phyloP scores from a whole-genome alignment of 768 basidiomycete genomes.

The Terana coerulea region DNA sequence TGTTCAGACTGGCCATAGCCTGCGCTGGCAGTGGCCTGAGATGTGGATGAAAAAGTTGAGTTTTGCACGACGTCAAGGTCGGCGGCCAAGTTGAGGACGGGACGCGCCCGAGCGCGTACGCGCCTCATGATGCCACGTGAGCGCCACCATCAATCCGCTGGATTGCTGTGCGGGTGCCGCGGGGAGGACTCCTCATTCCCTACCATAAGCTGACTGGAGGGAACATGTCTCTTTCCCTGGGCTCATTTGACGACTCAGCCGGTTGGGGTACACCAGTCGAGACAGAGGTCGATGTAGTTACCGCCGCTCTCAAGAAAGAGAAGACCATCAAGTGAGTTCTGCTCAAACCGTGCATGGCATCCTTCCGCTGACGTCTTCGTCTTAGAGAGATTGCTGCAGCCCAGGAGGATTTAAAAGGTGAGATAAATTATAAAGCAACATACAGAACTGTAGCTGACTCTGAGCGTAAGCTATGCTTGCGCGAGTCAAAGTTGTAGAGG shows the following conservation, averaged over 20 bases:
- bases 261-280: slow-evolving; percentile 20
- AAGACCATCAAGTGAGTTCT: slow-evolving; percentile 64
- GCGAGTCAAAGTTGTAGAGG: slow-evolving; percentile 66
- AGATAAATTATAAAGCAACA: neutral
- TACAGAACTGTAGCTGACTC: neutral
- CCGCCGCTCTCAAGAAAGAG: slow-evolving; percentile 76
- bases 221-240: slow-evolving; percentile 14
- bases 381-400: slow-evolving; percentile 69
- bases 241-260: slow-evolving; percentile 20
- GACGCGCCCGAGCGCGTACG: no score
- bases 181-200: no score
- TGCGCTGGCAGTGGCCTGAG: no score
- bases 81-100: no score
- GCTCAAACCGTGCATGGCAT: neutral
- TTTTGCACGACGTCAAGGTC: neutral
- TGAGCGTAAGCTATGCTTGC: slow-evolving; percentile 53
- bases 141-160: no score
- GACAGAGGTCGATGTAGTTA: slow-evolving; percentile 55
- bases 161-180: no score
- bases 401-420: slow-evolving; percentile 76
- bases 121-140: no score
- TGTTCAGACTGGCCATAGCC: slow-evolving; percentile 81
- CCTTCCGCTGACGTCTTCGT: neutral
- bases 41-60: neutral
- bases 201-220: no score